phyloP scores from a whole-genome alignment of 148 eudicot species.

The Chenopodium album region DNA sequence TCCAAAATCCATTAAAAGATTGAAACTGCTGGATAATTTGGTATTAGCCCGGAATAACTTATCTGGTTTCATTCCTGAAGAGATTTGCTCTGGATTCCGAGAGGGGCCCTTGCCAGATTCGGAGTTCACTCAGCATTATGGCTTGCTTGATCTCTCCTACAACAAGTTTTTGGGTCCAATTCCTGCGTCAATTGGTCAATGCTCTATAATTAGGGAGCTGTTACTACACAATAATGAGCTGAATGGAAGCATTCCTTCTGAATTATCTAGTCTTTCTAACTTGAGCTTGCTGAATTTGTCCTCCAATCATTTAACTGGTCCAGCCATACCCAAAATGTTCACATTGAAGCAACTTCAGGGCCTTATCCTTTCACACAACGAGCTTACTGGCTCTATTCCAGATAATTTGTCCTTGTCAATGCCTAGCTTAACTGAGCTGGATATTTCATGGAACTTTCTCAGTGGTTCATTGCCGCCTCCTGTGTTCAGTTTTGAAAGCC shows the following conservation, averaged over 20 bases:
- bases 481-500: constrained; percentile 48
- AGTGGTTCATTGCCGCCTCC: constrained; percentile 61
- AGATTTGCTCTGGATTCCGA: constrained; percentile 82
- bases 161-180: constrained; percentile 69
- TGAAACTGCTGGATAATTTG: constrained; percentile 72
- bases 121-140: constrained; percentile 83
- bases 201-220: constrained; percentile 57
- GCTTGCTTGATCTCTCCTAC: constrained; percentile 86
- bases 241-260: constrained; percentile 72
- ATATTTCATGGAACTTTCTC: constrained; percentile 63
- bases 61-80: constrained; percentile 77
- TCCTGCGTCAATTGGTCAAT: constrained; percentile 60
- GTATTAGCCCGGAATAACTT: constrained; percentile 65
- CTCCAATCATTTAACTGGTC: constrained; percentile 61
- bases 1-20: constrained; percentile 55
- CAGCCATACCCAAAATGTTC: constrained; percentile 40
- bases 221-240: constrained; percentile 64
- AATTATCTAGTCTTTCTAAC: constrained; percentile 51
- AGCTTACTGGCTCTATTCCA: constrained; percentile 64
- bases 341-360: constrained; percentile 75
- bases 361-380: constrained; percentile 70
- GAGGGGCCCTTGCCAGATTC: constrained; percentile 79
- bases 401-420: constrained; percentile 38
- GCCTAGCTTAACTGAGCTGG: constrained; percentile 71
- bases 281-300: constrained; percentile 72